Evolutionary conservation across 345 rosid genomes (phyloP).

Genomic region (Anastatica hierochuntica): DNA sequence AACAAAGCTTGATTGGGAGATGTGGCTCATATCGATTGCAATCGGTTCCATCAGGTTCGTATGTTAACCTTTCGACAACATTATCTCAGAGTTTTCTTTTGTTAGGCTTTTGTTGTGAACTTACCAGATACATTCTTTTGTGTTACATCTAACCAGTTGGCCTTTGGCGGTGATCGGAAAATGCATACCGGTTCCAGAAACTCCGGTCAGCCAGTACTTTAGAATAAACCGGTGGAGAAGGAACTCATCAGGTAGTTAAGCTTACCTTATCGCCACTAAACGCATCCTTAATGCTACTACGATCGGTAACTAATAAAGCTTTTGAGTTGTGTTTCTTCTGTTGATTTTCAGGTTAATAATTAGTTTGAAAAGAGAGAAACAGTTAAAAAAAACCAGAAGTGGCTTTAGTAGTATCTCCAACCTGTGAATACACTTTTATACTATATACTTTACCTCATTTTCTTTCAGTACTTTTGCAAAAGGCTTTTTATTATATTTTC

Average conservation of each 20-base stretch:
- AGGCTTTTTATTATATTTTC: too few relatives aligned
- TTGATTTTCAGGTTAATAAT: slow-evolving; percentile 9
- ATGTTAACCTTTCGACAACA: too few relatives aligned
- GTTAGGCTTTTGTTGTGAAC: too few relatives aligned
- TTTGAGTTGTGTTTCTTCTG: neutral
- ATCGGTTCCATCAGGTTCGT: slow-evolving; percentile 63
- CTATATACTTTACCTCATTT: neutral
- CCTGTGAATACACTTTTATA: slow-evolving; percentile 9
- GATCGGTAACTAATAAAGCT: too few relatives aligned
- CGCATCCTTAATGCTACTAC: too few relatives aligned
- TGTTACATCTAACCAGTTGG: slow-evolving; percentile 89
- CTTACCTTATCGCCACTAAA: neutral
- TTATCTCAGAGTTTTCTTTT: too few relatives aligned
- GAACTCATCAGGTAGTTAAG: slow-evolving; percentile 17
- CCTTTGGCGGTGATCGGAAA: slow-evolving; percentile 77
- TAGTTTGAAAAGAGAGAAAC: slow-evolving; percentile 7
- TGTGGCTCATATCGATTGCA: slow-evolving; percentile 54
- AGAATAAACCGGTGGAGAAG: slow-evolving; percentile 29
- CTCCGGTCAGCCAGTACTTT: slow-evolving; percentile 34
- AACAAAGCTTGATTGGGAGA: slow-evolving; percentile 60
- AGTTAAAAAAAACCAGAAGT: slow-evolving; percentile 3
- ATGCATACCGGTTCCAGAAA: slow-evolving; percentile 59
- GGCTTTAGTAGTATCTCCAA: slow-evolving; percentile 13
- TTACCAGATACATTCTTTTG: too few relatives aligned
- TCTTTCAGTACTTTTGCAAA: neutral